Conservation (phyloP, 352 stramenopile species). For the Phytophthora tubulina region DNA sequence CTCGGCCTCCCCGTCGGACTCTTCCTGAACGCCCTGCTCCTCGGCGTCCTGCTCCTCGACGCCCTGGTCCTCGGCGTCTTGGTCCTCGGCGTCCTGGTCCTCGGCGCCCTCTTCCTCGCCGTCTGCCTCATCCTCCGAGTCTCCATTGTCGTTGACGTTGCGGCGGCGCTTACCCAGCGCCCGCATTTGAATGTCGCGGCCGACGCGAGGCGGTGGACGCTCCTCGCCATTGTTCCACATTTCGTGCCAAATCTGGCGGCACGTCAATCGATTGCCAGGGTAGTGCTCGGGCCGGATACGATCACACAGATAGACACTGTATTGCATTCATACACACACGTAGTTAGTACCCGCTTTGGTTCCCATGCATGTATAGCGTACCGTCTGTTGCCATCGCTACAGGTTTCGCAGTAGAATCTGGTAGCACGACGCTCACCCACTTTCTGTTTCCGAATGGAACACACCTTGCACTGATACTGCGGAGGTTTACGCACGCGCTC, state of each 20-base stretch:
- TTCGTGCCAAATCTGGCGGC: conserved; percentile 20
- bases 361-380: background rate
- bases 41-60: no score
- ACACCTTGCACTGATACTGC: conserved; percentile 22
- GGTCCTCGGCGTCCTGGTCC: background rate
- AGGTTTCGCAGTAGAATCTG: conserved; percentile 5
- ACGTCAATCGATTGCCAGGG: conserved; percentile 14
- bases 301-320: conserved; percentile 17
- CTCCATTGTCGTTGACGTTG: background rate
- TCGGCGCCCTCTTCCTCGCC: background rate
- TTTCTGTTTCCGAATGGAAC: conserved; percentile 8
- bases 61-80: background rate
- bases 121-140: background rate
- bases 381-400: conserved; percentile 4
- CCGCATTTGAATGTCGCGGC: conserved; percentile 15
- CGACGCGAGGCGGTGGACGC: background rate
- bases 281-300: conserved; percentile 3
- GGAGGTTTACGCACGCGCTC: conserved; percentile 1
- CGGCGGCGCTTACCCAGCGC: background rate
- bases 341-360: no score
- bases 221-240: conserved; percentile 15
- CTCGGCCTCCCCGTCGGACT: no score
- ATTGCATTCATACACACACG: background rate
- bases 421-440: conserved; percentile 2
- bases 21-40: no score